Evolutionary conservation across 257 asterid species (phyloP), one percentile per base, ranked within the genome.

Genomic region (Paulownia fortunei): DNA sequence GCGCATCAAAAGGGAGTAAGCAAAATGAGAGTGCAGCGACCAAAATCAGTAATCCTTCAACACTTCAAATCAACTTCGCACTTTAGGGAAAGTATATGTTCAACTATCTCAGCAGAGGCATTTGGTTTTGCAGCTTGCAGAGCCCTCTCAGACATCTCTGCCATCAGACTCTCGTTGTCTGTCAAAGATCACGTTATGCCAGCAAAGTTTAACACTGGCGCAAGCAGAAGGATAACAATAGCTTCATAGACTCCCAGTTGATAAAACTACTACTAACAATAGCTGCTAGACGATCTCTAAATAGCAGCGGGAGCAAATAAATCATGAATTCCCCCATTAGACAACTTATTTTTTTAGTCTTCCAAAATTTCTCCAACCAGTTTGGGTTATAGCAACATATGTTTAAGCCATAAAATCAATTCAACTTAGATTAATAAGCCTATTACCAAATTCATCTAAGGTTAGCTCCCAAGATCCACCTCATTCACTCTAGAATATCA

Each of bases 101-200:
- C 74, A 44, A 85, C 89, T 34, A 88, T 88, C 72, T 83, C 86
- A 67, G 77, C 47, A 21, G 93, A 80, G 46, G 93, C 89, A 70
- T 86, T 73, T 21, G 86, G 79, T 80, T 86, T 88, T 19, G 88
- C 93, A 72, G 84, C 88, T 64, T 72, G 82, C 56, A 83, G 77
- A 77, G 91, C 93, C 83, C 84, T 84, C 74, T 77, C 76, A 2
- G 91, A 85, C 91, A 86, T 85, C 70, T 83, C 87, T 59, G 56
- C 71, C 79, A 85, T 80, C 78, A 86, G 69, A 34, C 10, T 44
- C 71, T 85, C 86, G 62, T 86, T 46, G 21, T 63, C 93, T 89
- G 89, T 61, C 69, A 77, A 73, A 58, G 26, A 46, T 7, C 46
- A 66, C 8, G 12, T 76, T 8, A 30, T 52, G 34, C 2, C 18